Base-by-base conservation (phyloP, 2,329 filamentous ascomycete species). In the Ramularia collo-cygni region DNA sequence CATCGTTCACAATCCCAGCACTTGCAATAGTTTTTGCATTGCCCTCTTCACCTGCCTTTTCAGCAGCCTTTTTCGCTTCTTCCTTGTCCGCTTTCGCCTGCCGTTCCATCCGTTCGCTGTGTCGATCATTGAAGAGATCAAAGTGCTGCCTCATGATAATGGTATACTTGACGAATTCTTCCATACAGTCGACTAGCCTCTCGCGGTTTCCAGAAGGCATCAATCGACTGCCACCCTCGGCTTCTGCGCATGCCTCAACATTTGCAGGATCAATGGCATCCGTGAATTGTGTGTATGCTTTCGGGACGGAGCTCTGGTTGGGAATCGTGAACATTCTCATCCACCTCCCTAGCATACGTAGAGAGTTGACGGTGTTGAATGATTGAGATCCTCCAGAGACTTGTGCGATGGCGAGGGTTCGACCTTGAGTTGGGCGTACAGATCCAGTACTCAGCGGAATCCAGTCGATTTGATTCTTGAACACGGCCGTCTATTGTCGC, bases 401-500 rank as follows among this genome's bases (percentile, higher is more conserved):
- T 56, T 81, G 76, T 0, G 75, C 74, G 15, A 83, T 68, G 1
- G 73, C 72, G 1, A 83, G 64, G 0, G 78, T 83, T 1, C 78
- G 69, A 24, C 79, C 79, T 61, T 83, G 79, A 0, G 79, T 83
- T 0, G 77, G 79, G 0, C 79, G 74, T 0, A 83, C 72, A 7
- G 74, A 75, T 16, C 79, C 78, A 0, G 73, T 73, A 2, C 66
- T 71, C 0, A 83, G 64, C 0, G 79, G 79, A 28, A 83, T 79
- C 80, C 79, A 83, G 57, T 83, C 79, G 34, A 83, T 82, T 48
- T 83, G 78, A 48, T 80, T 79, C 48, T 83, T 83, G 67, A 83
- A 83, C 0, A 82, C 74, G 3, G 71, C 76, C 0, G 78, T 81
- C 67, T 75, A 34, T 13, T 18, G 18, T 21, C 9, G 4, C 16